Evolutionary conservation across 2,329 filamentous ascomycete species (phyloP).

Genomic region (Ophiostoma ips): DNA sequence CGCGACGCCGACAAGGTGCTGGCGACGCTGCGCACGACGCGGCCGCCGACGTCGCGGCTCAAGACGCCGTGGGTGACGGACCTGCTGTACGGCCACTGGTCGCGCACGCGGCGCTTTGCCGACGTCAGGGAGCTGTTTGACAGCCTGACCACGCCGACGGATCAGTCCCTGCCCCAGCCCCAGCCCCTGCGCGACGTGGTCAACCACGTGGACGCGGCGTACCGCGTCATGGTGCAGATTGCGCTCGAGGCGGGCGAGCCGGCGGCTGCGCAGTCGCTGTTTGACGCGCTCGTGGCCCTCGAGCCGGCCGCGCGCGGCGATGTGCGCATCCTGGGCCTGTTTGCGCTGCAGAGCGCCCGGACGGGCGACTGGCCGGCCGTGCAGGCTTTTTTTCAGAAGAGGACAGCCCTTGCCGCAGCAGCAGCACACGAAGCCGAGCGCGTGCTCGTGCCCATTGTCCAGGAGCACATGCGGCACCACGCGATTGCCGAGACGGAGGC

Average conservation of each 20-base stretch:
- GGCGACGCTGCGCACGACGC: constrained; percentile 17
- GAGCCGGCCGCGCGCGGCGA: constrained; percentile 16
- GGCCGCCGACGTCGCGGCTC: constrained; percentile 13
- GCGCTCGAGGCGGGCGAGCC: constrained; percentile 23
- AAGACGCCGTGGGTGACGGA: constrained; percentile 24
- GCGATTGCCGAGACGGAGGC: constrained; percentile 26
- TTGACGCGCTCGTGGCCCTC: constrained; percentile 16
- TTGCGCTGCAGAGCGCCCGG: constrained; percentile 25
- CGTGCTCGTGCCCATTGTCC: constrained; percentile 25
- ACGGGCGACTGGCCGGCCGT: constrained; percentile 29
- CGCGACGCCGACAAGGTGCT: constrained; percentile 19
- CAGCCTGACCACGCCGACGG: constrained; percentile 5
- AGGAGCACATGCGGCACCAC: constrained; percentile 26
- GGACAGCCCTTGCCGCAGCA: no score
- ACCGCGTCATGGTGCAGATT: constrained; percentile 28
- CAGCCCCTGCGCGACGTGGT: constrained; percentile 17
- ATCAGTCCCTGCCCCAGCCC: constrained; percentile 15
- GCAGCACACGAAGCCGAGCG: constrained; percentile 16
- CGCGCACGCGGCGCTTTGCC: constrained; percentile 16
- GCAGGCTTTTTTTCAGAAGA: constrained; percentile 19
- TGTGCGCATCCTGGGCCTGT: constrained; percentile 22
- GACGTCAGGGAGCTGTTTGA: constrained; percentile 18
- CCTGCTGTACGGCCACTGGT: constrained; percentile 25
- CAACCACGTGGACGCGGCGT: constrained; percentile 20
- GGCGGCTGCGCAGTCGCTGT: constrained; percentile 20